Conservation (phyloP, 345 rosid species). For the Hevea brasiliensis region DNA sequence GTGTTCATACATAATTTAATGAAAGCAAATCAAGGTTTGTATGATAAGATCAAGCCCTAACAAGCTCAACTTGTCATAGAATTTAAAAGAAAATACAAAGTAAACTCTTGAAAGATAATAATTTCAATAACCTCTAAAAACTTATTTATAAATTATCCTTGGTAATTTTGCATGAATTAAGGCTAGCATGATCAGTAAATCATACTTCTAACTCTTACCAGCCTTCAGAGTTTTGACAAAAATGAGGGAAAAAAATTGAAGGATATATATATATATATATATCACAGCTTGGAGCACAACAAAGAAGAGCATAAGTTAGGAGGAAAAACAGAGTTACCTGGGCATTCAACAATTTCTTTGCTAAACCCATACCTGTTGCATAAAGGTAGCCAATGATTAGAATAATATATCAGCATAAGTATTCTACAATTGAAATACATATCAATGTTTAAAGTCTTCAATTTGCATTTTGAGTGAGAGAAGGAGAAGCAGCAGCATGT, state of each 20-base stretch:
- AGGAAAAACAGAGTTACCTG: constrained; percentile 45
- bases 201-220: not conserved
- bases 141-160: not conserved
- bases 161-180: not conserved
- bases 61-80: not conserved
- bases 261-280: not conserved
- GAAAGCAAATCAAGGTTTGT: not conserved
- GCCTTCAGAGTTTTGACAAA: not conserved
- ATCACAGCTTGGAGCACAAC: not conserved
- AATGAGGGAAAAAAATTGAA: not conserved
- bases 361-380: constrained; percentile 85
- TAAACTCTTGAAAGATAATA: not conserved
- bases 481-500: not conserved
- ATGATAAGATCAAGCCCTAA: not conserved
- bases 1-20: not conserved
- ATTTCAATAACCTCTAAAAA: not conserved
- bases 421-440: constrained; percentile 2
- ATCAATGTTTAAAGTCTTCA: not conserved
- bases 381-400: constrained; percentile 20
- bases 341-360: constrained; percentile 86
- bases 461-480: not conserved
- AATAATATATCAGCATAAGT: constrained; percentile 8
- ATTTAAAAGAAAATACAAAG: not conserved
- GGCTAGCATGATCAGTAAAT: not conserved
- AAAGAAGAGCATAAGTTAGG: not conserved